These are phyloP conservation scores for Chaetomium sp. DNA, from an alignment of 2,329 filamentous ascomycete species.

Conservation along the genomic window DNA sequence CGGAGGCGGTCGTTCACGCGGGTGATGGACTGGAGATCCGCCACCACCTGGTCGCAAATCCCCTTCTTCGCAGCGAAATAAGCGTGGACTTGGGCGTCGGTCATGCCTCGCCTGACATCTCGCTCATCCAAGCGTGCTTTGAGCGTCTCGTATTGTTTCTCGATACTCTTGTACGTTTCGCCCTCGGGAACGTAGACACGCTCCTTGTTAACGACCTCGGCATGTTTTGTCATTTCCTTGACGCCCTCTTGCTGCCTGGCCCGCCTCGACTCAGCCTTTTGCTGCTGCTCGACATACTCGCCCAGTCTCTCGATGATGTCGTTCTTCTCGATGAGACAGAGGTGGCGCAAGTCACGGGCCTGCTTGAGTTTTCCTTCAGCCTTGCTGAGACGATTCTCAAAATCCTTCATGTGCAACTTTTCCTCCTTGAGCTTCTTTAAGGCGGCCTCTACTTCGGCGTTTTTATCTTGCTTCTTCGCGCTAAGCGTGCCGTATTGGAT, in stretches of 20 bases:
- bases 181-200: slow-evolving; percentile 65
- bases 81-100: slow-evolving; percentile 65
- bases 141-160: slow-evolving; percentile 58
- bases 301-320: slow-evolving; percentile 29
- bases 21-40: slow-evolving; percentile 49
- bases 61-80: slow-evolving; percentile 46
- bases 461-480: slow-evolving; percentile 53
- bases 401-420: slow-evolving; percentile 42
- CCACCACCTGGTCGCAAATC: slow-evolving; percentile 46
- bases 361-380: slow-evolving; percentile 55
- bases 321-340: slow-evolving; percentile 54
- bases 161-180: slow-evolving; percentile 62
- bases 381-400: slow-evolving; percentile 56
- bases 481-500: slow-evolving; percentile 56
- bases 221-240: slow-evolving; percentile 56
- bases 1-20: slow-evolving; percentile 50
- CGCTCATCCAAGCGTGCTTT: slow-evolving; percentile 60
- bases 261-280: slow-evolving; percentile 49
- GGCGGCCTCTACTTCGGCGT: slow-evolving; percentile 45
- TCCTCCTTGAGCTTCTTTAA: slow-evolving; percentile 42
- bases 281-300: slow-evolving; percentile 42
- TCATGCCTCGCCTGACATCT: slow-evolving; percentile 61
- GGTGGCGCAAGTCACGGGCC: slow-evolving; percentile 51
- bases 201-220: slow-evolving; percentile 53
- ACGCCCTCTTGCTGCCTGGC: slow-evolving; percentile 53